These are phyloP conservation scores for Talaromyces sp. DNA, from an alignment of 2,329 filamentous ascomycete species.

Conservation along the genomic window DNA sequence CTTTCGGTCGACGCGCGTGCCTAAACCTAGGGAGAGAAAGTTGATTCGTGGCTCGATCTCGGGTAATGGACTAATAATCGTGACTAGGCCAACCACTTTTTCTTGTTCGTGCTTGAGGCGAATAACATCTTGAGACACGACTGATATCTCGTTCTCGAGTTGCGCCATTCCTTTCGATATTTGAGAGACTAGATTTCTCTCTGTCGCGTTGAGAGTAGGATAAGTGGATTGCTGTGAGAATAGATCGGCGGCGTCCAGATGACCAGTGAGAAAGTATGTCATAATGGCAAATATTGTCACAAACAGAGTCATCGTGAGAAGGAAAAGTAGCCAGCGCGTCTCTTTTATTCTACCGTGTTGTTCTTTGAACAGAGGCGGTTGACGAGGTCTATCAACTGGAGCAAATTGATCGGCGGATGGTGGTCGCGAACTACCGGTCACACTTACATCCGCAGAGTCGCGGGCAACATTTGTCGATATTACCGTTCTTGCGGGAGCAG, in stretches of 20 bases:
- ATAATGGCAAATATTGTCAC: slow-evolving; percentile 19
- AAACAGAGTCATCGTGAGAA: slow-evolving; percentile 18
- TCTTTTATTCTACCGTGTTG: neutral
- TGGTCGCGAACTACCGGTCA: neutral
- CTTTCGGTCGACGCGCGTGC: slow-evolving; percentile 60
- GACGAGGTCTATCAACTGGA: slow-evolving; percentile 9
- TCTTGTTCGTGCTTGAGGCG: slow-evolving; percentile 26
- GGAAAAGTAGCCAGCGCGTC: slow-evolving; percentile 12
- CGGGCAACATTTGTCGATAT: neutral
- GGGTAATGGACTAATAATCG: slow-evolving; percentile 20
- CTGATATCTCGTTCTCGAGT: slow-evolving; percentile 31
- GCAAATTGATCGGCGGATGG: neutral
- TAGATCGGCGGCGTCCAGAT: slow-evolving; percentile 18
- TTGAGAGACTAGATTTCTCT: slow-evolving; percentile 25
- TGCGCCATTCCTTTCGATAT: slow-evolving; percentile 28
- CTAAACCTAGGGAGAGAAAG: slow-evolving; percentile 65
- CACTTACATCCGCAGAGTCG: slow-evolving; percentile 7
- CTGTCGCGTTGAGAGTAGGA: slow-evolving; percentile 25
- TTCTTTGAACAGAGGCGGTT: neutral
- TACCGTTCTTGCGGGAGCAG: slow-evolving; percentile 10
- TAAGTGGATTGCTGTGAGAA: slow-evolving; percentile 16
- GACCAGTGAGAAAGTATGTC: slow-evolving; percentile 21
- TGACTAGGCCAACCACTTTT: slow-evolving; percentile 24
- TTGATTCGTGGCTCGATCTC: slow-evolving; percentile 56
- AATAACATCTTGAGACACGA: slow-evolving; percentile 29